Evolutionary conservation across 257 asterid genomes (phyloP).

Genomic region (Handroanthus guayacan): DNA sequence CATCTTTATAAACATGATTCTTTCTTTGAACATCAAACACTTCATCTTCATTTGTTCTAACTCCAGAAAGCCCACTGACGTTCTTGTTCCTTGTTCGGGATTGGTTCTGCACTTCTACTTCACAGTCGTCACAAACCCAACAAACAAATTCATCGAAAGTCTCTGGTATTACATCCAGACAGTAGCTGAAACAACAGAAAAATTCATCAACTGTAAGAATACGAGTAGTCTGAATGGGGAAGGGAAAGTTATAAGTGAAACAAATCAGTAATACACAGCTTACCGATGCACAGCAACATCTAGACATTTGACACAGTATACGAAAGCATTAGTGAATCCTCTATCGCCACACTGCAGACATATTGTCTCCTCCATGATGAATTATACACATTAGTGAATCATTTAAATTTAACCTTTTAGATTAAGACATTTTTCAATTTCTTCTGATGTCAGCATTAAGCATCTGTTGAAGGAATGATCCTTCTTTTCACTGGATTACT

Average conservation of each 20-base stretch:
- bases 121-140: conserved; percentile 80
- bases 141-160: conserved; percentile 58
- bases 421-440: not conserved
- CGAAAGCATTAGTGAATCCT: conserved; percentile 60
- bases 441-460: not conserved
- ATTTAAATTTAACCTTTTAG: not conserved
- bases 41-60: conserved; percentile 13
- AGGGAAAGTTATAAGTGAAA: not conserved
- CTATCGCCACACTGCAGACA: conserved; percentile 71
- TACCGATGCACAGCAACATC: conserved; percentile 72
- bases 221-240: too few species aligned
- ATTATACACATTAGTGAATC: conserved; percentile 21
- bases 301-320: conserved; percentile 67
- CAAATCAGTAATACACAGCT: conserved; percentile 21
- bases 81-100: not conserved
- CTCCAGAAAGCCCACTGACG: not conserved
- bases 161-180: conserved; percentile 58
- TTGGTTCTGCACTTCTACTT: conserved; percentile 15
- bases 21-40: conserved; percentile 2
- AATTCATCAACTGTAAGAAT: not conserved
- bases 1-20: conserved; percentile 13
- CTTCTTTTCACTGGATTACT: not conserved
- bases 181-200: conserved; percentile 60
- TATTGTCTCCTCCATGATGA: conserved; percentile 52
- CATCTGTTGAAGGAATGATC: not conserved